Evolutionary conservation across 805 yeast species (phyloP).

Genomic region (Yamadazyma akitaensis): DNA sequence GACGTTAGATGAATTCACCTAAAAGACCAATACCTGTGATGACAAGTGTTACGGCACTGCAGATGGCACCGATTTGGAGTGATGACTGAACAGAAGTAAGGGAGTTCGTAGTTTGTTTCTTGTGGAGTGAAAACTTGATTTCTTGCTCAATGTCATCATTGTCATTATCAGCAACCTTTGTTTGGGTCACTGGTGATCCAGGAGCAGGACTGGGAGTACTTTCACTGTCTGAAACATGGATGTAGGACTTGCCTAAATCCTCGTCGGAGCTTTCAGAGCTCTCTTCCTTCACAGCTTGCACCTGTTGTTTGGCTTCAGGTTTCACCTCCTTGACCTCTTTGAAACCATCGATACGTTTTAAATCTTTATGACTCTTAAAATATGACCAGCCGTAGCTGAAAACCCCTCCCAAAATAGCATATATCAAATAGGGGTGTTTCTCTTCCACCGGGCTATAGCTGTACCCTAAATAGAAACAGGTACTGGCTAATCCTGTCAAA

Average conservation of each 20-base stretch:
- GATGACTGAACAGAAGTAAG: constrained; percentile 30
- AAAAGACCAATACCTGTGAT: constrained; percentile 53
- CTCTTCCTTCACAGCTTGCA: neutral
- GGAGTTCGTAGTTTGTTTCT: constrained; percentile 27
- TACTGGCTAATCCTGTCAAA: constrained; percentile 49
- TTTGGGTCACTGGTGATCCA: constrained; percentile 11
- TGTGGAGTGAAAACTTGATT: constrained; percentile 23
- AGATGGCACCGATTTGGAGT: constrained; percentile 38
- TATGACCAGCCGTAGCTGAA: constrained; percentile 28
- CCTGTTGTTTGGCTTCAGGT: neutral
- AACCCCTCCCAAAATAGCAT: constrained; percentile 57
- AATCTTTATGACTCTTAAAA: constrained; percentile 16
- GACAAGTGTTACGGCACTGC: constrained; percentile 45
- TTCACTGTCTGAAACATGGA: constrained; percentile 41
- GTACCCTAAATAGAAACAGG: constrained; percentile 54
- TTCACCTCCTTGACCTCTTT: neutral
- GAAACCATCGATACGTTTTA: constrained; percentile 13
- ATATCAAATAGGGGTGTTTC: constrained; percentile 72
- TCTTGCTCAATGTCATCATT: constrained; percentile 23
- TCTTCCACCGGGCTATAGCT: constrained; percentile 50
- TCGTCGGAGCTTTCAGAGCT: constrained; percentile 14
- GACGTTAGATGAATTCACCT: constrained; percentile 47
- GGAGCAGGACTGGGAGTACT: constrained; percentile 14
- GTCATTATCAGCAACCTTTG: neutral
- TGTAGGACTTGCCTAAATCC: constrained; percentile 37